Conservation (phyloP, 345 rosid species). For the Anastatica hierochuntica region DNA sequence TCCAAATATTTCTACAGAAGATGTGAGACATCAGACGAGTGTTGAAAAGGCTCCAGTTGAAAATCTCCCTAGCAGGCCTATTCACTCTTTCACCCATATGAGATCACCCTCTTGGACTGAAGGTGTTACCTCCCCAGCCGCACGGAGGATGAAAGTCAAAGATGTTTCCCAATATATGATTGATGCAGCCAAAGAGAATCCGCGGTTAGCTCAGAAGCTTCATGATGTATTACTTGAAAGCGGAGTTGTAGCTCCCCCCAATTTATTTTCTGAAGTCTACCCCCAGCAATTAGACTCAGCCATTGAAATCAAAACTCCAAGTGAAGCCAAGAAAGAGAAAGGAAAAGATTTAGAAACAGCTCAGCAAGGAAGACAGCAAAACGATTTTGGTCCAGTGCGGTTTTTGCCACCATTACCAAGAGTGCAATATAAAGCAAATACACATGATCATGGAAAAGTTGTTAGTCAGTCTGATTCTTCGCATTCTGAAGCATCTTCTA, state of each 20-base stretch:
- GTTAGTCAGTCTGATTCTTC: constrained; percentile 24
- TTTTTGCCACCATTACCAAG: constrained; percentile 57
- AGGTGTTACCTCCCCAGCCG: constrained; percentile 89
- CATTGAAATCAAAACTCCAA: constrained; percentile 30
- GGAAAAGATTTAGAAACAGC: constrained; percentile 25
- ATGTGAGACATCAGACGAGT: background rate
- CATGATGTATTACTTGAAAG: constrained; percentile 92
- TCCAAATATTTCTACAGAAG: constrained; percentile 18
- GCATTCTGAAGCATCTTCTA: constrained; percentile 38
- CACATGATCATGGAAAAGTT: constrained; percentile 18
- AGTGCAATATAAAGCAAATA: constrained; percentile 25
- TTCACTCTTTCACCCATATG: constrained; percentile 45
- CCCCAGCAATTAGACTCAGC: constrained; percentile 36
- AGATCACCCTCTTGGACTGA: constrained; percentile 98
- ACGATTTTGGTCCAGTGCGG: constrained; percentile 20
- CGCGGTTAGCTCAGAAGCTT: constrained; percentile 82
- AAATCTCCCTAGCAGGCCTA: constrained; percentile 44
- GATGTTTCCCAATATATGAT: constrained; percentile 92
- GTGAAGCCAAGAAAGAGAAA: constrained; percentile 34
- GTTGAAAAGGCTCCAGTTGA: constrained; percentile 18
- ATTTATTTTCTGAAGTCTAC: constrained; percentile 64
- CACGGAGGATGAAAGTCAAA: constrained; percentile 79
- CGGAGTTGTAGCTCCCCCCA: constrained; percentile 85
- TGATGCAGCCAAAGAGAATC: constrained; percentile 96
- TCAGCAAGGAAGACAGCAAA: constrained; percentile 15